A percentile compares a stretch with the other conserved stretches of the same genome.
Evolutionary conservation across 352 stramenopile species (phyloP).

Genomic region (Saprolegnia diclina): DNA sequence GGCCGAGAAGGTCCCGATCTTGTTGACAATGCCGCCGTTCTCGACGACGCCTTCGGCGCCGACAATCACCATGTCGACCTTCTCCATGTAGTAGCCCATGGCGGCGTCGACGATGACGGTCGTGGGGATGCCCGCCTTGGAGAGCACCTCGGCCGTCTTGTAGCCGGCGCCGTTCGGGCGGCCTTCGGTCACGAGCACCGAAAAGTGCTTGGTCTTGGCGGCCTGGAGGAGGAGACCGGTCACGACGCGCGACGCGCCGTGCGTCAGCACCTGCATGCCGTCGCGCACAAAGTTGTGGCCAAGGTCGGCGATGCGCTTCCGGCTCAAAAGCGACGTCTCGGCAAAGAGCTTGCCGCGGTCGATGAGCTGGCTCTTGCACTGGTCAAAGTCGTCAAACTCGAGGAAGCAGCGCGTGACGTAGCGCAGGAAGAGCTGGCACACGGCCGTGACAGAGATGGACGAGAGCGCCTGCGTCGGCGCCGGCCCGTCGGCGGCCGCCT

Average conservation of each 20-base stretch:
- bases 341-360: conserved; percentile 90
- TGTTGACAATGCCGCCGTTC: conserved; percentile 96
- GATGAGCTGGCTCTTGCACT: conserved; percentile 87
- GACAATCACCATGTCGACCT: conserved; percentile 93
- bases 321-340: conserved; percentile 86
- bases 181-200: conserved; percentile 91
- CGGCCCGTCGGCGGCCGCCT: conserved; percentile 62
- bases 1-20: conserved; percentile 93
- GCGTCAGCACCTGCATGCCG: conserved; percentile 91
- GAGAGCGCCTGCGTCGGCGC: conserved; percentile 54
- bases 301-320: conserved; percentile 90
- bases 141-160: conserved; percentile 77
- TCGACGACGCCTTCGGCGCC: conserved; percentile 95
- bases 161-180: conserved; percentile 86
- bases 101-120: conserved; percentile 94
- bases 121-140: conserved; percentile 87
- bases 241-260: conserved; percentile 91
- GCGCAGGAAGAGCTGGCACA: conserved; percentile 91
- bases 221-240: conserved; percentile 87
- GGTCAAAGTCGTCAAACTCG: conserved; percentile 89
- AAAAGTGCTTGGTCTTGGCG: conserved; percentile 91
- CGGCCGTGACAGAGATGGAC: conserved; percentile 85
- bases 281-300: conserved; percentile 94
- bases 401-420: conserved; percentile 91
- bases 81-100: conserved; percentile 95